These are phyloP conservation scores for Malus fusca DNA, from an alignment of 306 rosid genomes.

Conservation along the genomic window DNA sequence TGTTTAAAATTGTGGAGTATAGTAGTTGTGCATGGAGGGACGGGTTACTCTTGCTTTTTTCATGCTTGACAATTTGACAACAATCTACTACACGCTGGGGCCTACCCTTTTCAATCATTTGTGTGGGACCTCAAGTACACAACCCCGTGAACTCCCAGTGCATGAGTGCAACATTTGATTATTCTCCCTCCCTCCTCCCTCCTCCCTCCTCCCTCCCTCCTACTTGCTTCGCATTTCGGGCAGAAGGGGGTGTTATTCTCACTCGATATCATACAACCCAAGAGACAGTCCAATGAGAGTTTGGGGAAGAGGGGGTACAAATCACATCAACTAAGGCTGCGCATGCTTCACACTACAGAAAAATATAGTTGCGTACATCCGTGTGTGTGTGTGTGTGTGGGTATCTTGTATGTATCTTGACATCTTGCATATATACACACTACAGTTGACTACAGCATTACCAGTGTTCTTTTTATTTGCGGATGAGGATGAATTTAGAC, in stretches of 20 bases:
- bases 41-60: not conserved
- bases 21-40: not conserved
- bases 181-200: not conserved
- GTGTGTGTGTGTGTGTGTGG: no score
- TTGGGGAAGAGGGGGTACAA: no score
- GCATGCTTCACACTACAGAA: not conserved
- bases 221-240: no score
- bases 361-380: not conserved
- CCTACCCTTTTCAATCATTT: conserved; percentile 18
- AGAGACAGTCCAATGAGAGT: not conserved
- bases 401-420: no score
- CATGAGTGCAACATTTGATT: not conserved
- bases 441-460: not conserved
- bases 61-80: not conserved
- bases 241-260: no score
- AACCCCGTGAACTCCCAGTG: conserved; percentile 26
- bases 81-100: not conserved
- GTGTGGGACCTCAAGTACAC: conserved; percentile 7
- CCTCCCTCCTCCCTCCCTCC: not conserved
- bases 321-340: not conserved
- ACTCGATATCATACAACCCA: not conserved
- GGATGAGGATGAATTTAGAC: not conserved
- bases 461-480: not conserved
- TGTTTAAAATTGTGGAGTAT: no score
- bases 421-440: no score